A percentile compares a stretch with the other conserved stretches of the same genome.
Conservation (phyloP, 2,329 filamentous ascomycete species). For the Ceratocystis lukuohia region DNA sequence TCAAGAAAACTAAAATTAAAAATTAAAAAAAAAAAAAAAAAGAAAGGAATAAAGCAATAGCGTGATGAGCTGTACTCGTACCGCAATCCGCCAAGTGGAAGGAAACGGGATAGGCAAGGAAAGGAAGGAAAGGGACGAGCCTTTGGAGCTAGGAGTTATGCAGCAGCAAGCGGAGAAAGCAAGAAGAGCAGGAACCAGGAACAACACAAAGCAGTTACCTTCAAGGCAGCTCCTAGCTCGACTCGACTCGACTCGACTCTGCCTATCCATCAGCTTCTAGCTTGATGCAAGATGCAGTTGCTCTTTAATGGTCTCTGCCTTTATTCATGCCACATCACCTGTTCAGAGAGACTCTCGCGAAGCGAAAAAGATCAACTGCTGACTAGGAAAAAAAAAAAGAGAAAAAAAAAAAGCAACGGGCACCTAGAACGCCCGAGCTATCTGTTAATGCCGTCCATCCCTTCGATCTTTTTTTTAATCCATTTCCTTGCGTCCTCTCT, state of each 20-base stretch:
- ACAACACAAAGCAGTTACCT: neutral
- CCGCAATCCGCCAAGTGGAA: neutral
- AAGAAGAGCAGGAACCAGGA: neutral
- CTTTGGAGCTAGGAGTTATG: neutral
- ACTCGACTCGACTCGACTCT: neutral
- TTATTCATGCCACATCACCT: neutral
- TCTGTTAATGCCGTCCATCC: neutral
- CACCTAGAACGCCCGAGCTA: neutral
- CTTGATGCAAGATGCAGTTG: neutral
- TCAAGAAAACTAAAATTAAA: neutral
- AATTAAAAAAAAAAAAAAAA: neutral
- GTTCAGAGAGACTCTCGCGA: neutral
- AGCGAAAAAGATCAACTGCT: no score
- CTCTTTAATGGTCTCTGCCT: neutral
- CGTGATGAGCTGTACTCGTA: neutral
- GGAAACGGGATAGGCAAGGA: conserved; percentile 21
- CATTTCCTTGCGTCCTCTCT: neutral
- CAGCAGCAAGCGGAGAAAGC: conserved; percentile 9
- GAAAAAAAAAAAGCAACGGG: neutral
- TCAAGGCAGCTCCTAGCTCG: neutral
- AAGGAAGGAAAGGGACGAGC: conserved; percentile 9
- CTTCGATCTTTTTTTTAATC: neutral
- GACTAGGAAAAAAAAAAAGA: neutral
- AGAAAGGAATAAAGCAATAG: neutral
- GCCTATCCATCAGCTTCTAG: neutral